Evolutionary conservation across 2,329 filamentous ascomycete species (phyloP).

Genomic region (Diaporthe amygdali): DNA sequence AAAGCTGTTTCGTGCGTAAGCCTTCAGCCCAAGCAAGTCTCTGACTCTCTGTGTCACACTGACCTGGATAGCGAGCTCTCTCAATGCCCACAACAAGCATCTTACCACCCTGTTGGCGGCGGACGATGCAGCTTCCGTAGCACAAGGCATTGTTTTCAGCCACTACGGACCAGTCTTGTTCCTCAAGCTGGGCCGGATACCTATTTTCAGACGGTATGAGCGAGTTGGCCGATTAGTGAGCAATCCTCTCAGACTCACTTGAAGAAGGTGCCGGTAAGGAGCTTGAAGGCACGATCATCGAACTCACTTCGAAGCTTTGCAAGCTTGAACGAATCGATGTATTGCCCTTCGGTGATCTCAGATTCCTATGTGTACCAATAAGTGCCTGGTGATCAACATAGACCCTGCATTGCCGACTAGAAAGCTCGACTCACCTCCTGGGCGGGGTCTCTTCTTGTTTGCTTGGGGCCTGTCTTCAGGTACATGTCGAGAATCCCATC

Average conservation of each 20-base stretch:
- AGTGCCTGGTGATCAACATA: accelerated
- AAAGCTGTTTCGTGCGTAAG: not conserved
- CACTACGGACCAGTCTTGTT: not conserved
- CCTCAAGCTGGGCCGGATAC: not conserved
- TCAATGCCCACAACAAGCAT: not conserved
- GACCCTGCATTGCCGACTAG: not conserved
- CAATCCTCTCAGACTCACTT: not conserved
- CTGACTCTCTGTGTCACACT: not conserved
- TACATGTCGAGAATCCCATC: not conserved
- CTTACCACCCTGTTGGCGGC: not conserved
- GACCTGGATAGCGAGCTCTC: not conserved
- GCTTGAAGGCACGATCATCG: not conserved
- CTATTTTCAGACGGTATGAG: not conserved
- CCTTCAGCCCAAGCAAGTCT: not conserved
- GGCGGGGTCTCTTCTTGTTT: not conserved
- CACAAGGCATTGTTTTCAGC: not conserved
- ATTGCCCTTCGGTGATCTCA: not conserved
- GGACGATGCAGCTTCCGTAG: not conserved
- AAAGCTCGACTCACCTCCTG: not conserved
- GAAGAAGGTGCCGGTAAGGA: not conserved
- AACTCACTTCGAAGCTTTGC: not conserved
- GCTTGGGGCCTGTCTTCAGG: not conserved
- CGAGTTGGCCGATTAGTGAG: not conserved
- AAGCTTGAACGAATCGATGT: not conserved
- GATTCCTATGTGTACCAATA: not conserved